Evolutionary conservation across 768 basidiomycete genomes (phyloP).

Genomic region (Podaxis mareebaensis): DNA sequence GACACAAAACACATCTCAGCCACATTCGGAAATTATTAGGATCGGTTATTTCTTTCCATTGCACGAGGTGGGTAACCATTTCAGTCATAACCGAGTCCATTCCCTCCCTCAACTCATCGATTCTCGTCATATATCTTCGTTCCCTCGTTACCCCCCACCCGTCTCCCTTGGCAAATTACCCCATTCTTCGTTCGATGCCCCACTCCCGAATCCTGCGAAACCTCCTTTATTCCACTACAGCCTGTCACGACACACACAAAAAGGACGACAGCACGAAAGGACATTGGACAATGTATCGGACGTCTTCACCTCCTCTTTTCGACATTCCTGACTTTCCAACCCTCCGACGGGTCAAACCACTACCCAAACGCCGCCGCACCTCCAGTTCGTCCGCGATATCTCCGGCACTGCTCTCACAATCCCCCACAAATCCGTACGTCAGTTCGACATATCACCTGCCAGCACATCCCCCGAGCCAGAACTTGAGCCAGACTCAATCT

Average conservation of each 20-base stretch:
- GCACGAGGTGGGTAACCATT: slow-evolving; percentile 8
- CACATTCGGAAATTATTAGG: neutral
- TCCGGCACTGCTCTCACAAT: slow-evolving; percentile 13
- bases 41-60: slow-evolving; percentile 4
- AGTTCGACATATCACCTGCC: neutral
- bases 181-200: neutral
- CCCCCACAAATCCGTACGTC: slow-evolving; percentile 9
- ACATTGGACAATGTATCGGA: slow-evolving; percentile 48
- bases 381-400: slow-evolving; percentile 7
- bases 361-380: slow-evolving; percentile 74
- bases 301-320: slow-evolving; percentile 55
- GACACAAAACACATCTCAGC: neutral
- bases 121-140: slow-evolving; percentile 1
- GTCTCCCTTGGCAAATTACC: neutral
- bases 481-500: neutral
- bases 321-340: slow-evolving; percentile 65
- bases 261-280: slow-evolving; percentile 11
- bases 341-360: slow-evolving; percentile 70
- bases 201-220: slow-evolving; percentile 4
- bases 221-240: slow-evolving; percentile 12
- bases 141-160: neutral
- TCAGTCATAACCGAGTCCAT: neutral
- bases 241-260: slow-evolving; percentile 8
- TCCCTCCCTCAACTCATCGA: slow-evolving; percentile 11
- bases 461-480: neutral